Evolutionary conservation across 768 basidiomycete species (phyloP).

Genomic region (Termitomyces titanicus): DNA sequence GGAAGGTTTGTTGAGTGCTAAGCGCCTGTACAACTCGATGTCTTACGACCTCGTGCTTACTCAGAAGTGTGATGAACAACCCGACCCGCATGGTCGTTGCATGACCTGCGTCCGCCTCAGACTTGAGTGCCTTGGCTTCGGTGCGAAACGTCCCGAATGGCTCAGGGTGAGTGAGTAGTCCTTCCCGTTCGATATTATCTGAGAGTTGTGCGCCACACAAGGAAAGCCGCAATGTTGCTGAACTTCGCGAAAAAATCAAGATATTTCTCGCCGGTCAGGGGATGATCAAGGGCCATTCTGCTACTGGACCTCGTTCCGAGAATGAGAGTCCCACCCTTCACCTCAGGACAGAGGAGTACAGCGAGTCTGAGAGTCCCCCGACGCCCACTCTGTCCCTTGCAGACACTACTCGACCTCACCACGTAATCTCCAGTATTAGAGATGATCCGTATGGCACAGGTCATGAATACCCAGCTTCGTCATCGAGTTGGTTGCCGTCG

Average conservation of each 20-base stretch:
- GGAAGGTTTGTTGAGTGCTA: slow-evolving; percentile 55
- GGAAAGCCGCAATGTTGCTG: slow-evolving; percentile 67
- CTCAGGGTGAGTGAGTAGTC: slow-evolving; percentile 57
- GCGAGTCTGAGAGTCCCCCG: slow-evolving; percentile 32
- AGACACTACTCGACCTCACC: slow-evolving; percentile 17
- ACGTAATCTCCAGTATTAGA: slow-evolving; percentile 21
- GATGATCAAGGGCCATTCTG: slow-evolving; percentile 88
- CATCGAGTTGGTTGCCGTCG: slow-evolving; percentile 23
- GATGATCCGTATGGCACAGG: slow-evolving; percentile 13
- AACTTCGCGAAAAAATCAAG: slow-evolving; percentile 77
- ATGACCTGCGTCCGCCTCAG: slow-evolving; percentile 75
- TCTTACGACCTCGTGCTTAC: slow-evolving; percentile 16
- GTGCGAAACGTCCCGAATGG: slow-evolving; percentile 84
- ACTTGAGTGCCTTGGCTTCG: slow-evolving; percentile 84
- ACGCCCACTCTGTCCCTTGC: slow-evolving; percentile 24
- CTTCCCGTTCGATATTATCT: neutral
- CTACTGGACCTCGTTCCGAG: slow-evolving; percentile 58
- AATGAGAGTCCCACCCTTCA: slow-evolving; percentile 55
- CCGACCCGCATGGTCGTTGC: slow-evolving; percentile 58
- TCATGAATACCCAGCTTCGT: slow-evolving; percentile 6
- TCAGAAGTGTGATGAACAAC: slow-evolving; percentile 84
- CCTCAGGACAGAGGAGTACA: slow-evolving; percentile 40
- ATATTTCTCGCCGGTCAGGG: slow-evolving; percentile 75
- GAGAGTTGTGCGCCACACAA: slow-evolving; percentile 24
- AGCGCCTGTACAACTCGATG: slow-evolving; percentile 9